Conservation (phyloP, 768 basidiomycete genomes). For the Russula sp. region DNA sequence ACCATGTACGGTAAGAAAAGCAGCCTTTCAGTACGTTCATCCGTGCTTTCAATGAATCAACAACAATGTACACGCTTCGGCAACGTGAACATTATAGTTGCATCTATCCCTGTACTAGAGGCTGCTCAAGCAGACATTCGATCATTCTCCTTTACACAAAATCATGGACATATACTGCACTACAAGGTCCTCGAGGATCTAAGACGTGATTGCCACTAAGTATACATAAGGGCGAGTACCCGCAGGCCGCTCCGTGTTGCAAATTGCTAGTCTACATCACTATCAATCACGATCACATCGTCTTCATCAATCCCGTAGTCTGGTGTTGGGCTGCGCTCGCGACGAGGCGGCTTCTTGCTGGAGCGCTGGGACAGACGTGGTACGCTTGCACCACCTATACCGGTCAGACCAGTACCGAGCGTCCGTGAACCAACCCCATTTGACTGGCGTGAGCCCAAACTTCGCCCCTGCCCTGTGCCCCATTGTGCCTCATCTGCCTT, state of each 20-base stretch:
- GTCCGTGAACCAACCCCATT: slow-evolving; percentile 31
- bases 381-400: slow-evolving; percentile 48
- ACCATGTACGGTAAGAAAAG: no score
- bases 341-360: slow-evolving; percentile 27
- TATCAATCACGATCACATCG: slow-evolving; percentile 78
- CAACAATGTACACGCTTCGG: no score
- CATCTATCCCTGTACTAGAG: no score
- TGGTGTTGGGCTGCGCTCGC: slow-evolving; percentile 53
- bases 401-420: slow-evolving; percentile 34
- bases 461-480: slow-evolving; percentile 36
- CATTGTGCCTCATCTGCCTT: slow-evolving; percentile 22
- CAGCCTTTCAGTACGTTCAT: no score
- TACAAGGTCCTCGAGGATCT: slow-evolving; percentile 5
- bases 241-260: background rate
- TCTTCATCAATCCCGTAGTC: slow-evolving; percentile 84
- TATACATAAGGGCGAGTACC: background rate
- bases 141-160: background rate
- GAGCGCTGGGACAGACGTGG: slow-evolving; percentile 37
- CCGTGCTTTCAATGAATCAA: no score
- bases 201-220: slow-evolving; percentile 3
- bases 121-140: no score
- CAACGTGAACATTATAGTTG: no score
- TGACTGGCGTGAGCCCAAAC: slow-evolving; percentile 38
- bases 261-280: slow-evolving; percentile 36
- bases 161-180: background rate